Evolutionary conservation across 2,329 filamentous ascomycete genomes (phyloP).

Genomic region (Fusarium acutatum): DNA sequence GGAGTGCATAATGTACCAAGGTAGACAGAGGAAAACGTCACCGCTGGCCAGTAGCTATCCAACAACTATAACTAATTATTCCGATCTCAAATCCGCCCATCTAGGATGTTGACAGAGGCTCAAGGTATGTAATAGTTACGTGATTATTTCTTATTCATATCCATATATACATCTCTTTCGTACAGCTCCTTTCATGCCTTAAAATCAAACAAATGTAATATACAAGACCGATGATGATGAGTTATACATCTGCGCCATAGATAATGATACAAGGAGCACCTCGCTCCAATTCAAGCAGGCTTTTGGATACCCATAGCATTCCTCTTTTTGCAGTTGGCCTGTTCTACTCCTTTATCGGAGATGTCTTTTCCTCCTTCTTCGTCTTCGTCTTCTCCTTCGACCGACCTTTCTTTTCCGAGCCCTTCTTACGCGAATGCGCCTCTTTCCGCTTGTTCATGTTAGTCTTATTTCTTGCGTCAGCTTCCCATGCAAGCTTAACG

Average conservation of each 20-base stretch:
- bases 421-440: background rate
- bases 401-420: background rate
- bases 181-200: background rate
- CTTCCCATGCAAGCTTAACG: conserved; percentile 56
- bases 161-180: background rate
- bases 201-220: background rate
- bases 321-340: background rate
- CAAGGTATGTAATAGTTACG: background rate
- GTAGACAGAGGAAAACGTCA: conserved; percentile 25
- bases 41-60: background rate
- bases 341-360: background rate
- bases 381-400: background rate
- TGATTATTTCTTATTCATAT: background rate
- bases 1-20: background rate
- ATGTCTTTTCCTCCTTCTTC: background rate
- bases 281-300: background rate
- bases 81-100: background rate
- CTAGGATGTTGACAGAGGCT: background rate
- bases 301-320: background rate
- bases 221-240: conserved; percentile 11
- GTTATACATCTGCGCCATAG: background rate
- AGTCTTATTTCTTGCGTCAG: background rate
- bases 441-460: background rate
- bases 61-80: background rate
- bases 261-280: conserved; percentile 24